Base-by-base conservation (phyloP, 305 asterid species). In the Solanum chacoense region DNA sequence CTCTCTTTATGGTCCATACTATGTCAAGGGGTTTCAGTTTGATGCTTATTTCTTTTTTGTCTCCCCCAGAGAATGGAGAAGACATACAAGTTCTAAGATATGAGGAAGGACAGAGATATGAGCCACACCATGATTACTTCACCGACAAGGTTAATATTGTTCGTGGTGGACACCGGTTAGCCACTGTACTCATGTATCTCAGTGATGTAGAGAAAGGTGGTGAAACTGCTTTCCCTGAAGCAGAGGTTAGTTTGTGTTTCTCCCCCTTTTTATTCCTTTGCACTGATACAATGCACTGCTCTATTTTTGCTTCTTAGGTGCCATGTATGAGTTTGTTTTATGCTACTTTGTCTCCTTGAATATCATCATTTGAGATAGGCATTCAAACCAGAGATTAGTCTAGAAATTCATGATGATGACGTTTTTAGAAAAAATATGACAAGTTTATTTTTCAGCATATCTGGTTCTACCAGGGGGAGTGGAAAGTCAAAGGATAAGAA, bases 121-220 rank as follows among this genome's bases (percentile, higher is more conserved):
- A 97, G 29, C 94, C 99, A 31, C 99, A 97, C 88, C 92, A 90
- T 36, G 99, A 97, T 91, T 97, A 97, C 92, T 97, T 97, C 59
- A 11, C 89, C 22, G 99, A 97, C 92, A 92, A 93, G 94, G 96
- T 93, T 88, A 97, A 96, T 91, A 90, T 95, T 87, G 95, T 90
- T 77, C 99, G 94, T 71, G 99, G 99, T 55, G 99, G 99, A 69
- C 99, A 97, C 92, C 96, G 99, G 22, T 34, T 93, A 87, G 99
- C 98, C 38, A 97, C 99, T 13, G 97, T 97, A 79, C 94, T 97
- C 87, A 93, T 97, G 99, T 97, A 97, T 92, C 99, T 97, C 26
- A 89, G 93, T 35, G 98, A 97, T 91, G 99, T 97, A 16, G 95
- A 89, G 88, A 96, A 95, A 92, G 99, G 99, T 74, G 99, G 99